Conservation (phyloP, 495 filamentous ascomycete species). For the Staphylotrichum longicolle region DNA sequence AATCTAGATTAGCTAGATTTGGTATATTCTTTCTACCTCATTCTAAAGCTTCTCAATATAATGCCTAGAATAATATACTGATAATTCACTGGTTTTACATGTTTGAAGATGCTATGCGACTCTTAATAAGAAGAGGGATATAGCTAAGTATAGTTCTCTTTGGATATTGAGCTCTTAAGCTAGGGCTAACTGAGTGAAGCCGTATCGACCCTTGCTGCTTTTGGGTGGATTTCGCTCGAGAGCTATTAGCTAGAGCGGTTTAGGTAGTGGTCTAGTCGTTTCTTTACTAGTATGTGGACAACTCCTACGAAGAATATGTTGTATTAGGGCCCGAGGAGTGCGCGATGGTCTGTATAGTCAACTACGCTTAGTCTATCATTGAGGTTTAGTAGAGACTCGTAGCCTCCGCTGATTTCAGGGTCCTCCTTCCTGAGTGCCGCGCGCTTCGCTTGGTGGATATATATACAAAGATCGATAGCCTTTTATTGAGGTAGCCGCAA, state of each 20-base stretch:
- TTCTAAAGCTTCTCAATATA: slow-evolving; percentile 1
- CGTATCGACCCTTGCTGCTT: slow-evolving; percentile 6
- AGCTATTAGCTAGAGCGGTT: slow-evolving; percentile 3
- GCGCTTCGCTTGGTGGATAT: too few relatives aligned
- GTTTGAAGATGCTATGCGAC: background rate
- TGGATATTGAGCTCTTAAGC: background rate
- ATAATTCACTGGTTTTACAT: background rate
- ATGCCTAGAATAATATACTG: slow-evolving; percentile 1
- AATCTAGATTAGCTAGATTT: background rate
- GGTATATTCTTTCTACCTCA: background rate
- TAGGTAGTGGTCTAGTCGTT: slow-evolving; percentile 2
- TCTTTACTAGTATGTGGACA: slow-evolving; percentile 8
- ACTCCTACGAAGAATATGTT: slow-evolving; percentile 4
- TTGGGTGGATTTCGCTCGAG: slow-evolving; percentile 7
- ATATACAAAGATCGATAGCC: background rate
- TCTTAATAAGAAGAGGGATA: background rate
- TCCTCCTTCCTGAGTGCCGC: slow-evolving; percentile 5
- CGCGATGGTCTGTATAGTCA: slow-evolving; percentile 6
- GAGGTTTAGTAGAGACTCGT: slow-evolving; percentile 9
- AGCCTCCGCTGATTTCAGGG: slow-evolving; percentile 3
- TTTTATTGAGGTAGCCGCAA: slow-evolving; percentile 7
- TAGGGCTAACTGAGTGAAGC: slow-evolving; percentile 2
- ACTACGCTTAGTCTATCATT: slow-evolving; percentile 10
- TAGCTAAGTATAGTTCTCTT: background rate
- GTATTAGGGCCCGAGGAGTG: slow-evolving; percentile 9